A percentile compares a stretch with the other conserved stretches of the same genome.
Evolutionary conservation across 495 filamentous ascomycete genomes (phyloP).

Genomic region (Neurospora tetrasperma): DNA sequence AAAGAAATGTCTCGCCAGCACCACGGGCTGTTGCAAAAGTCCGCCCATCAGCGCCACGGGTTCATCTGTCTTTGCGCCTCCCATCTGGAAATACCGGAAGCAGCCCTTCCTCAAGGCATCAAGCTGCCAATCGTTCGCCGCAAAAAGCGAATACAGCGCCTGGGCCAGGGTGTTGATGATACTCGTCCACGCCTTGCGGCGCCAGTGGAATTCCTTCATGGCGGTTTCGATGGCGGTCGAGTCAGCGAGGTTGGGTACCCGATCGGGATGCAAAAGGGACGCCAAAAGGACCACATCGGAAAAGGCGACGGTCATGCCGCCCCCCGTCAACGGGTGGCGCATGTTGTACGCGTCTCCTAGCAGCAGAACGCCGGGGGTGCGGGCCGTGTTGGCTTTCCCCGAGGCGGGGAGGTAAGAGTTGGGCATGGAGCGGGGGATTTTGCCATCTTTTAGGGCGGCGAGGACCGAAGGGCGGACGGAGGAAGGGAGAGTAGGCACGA

Average conservation of each 20-base stretch:
- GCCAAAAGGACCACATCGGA: constrained; percentile 75
- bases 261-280: constrained; percentile 54
- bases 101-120: constrained; percentile 78
- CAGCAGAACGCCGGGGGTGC: constrained; percentile 64
- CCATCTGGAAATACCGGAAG: constrained; percentile 83
- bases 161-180: constrained; percentile 95
- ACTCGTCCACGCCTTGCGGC: constrained; percentile 64
- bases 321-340: constrained; percentile 89
- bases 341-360: constrained; percentile 93
- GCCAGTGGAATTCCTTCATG: constrained; percentile 77
- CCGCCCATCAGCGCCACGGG: constrained; percentile 79
- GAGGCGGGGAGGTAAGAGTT: constrained; percentile 77
- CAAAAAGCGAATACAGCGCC: constrained; percentile 84
- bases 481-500: constrained; percentile 69
- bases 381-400: constrained; percentile 42
- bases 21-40: constrained; percentile 62
- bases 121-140: constrained; percentile 70
- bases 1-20: constrained; percentile 90
- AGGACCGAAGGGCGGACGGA: constrained; percentile 62
- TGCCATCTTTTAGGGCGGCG: constrained; percentile 59
- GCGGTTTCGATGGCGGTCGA: constrained; percentile 51
- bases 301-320: constrained; percentile 92
- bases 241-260: constrained; percentile 60
- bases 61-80: constrained; percentile 50
- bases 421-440: constrained; percentile 72